A percentile compares a stretch with the other conserved stretches of the same genome.
phyloP scores from a whole-genome alignment of 352 stramenopile genomes.

The Phytophthora cactorum region DNA sequence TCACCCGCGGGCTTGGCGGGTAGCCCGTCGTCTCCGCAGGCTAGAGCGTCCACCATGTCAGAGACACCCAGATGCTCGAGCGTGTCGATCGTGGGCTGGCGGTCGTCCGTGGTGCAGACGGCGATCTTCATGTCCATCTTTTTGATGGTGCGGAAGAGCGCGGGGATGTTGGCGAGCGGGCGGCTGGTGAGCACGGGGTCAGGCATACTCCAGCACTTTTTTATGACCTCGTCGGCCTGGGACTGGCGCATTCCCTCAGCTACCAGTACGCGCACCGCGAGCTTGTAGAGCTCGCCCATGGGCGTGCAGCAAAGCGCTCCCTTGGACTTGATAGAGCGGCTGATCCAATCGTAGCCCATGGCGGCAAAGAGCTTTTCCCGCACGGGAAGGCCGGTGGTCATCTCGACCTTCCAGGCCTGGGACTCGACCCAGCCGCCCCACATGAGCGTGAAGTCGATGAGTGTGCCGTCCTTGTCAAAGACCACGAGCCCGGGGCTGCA shows the following conservation, averaged over 20 bases:
- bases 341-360: constrained; percentile 90
- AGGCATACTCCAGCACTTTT: constrained; percentile 85
- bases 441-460: constrained; percentile 93
- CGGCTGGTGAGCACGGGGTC: constrained; percentile 77
- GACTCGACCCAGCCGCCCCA: constrained; percentile 89
- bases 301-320: constrained; percentile 84
- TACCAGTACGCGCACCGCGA: constrained; percentile 77
- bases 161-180: constrained; percentile 72
- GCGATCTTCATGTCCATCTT: constrained; percentile 90
- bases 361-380: constrained; percentile 86
- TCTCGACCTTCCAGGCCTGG: constrained; percentile 86
- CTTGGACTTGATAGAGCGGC: constrained; percentile 82
- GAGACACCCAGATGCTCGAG: constrained; percentile 76
- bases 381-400: constrained; percentile 77
- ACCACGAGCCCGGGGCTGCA: constrained; percentile 80
- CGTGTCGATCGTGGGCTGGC: constrained; percentile 77
- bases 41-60: constrained; percentile 78
- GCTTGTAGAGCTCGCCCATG: constrained; percentile 87
- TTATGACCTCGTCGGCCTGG: constrained; percentile 68
- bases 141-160: constrained; percentile 85
- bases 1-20: constrained; percentile 83
- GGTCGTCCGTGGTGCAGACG: constrained; percentile 88
- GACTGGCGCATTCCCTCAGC: constrained; percentile 71
- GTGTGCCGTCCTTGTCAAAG: constrained; percentile 91
- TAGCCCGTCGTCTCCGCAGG: constrained; percentile 85